Evolutionary conservation across 305 asterid genomes (phyloP), one percentile per base, ranked within the genome.

Genomic region (Andrographis paniculata): DNA sequence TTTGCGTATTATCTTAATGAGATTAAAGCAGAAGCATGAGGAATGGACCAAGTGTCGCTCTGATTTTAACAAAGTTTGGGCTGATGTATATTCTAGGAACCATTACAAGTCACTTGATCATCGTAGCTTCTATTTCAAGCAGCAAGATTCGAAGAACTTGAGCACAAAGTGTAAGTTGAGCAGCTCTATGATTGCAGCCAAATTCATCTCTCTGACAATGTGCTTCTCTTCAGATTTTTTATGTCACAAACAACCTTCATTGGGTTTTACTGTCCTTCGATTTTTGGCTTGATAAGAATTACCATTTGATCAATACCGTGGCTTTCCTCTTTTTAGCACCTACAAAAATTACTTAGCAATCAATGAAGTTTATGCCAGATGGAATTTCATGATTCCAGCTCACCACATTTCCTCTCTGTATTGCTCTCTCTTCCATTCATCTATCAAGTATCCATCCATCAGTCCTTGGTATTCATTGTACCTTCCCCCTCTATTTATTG

Each of bases 81-180:
- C 95, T n/a, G 97, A 79, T 36, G 76, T 93, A 68, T 93, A 84
- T 84, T 56, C 86, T 6, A 87, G 80, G 87, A 93, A 93, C 65
- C 99, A 87, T 61, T 82, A 76, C 69, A 93, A 93, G 82, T 93
- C 99, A 18, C 99, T 93, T 52, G 99, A 93, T 53, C 99, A 93
- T 69, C 95, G 97, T 60, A 82, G 95, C 70, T 93, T 93, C 84
- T 93, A 87, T 64, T 87, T 93, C 73, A 93, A 87, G 84, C 99
- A 87, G 69, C 95, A 87, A 72, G 99, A 93, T 64, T 82, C 97
- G 1, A 93, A 87, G 84, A 71, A 76, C 71, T 73, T 93, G 85
- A 72, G 94, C 76, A 63, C 95, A 24, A 87, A 93, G 72, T 78
- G 99, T 93, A 70, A 76, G 99, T 76, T 38, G 43, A 11, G 16